Conservation (phyloP, 2,329 filamentous ascomycete species). For the Pyricularia grisea region DNA sequence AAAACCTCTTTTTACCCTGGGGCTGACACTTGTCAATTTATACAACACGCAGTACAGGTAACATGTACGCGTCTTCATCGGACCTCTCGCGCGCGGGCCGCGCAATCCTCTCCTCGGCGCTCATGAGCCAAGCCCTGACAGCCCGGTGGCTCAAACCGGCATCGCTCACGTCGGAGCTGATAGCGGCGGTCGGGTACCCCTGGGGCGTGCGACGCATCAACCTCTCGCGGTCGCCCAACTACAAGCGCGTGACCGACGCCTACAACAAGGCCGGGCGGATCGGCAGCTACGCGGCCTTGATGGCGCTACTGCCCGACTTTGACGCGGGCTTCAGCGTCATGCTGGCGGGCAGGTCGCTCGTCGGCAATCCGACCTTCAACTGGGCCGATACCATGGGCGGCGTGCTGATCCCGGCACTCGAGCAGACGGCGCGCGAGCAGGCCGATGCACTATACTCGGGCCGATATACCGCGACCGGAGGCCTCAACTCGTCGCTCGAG, state of each 20-base stretch:
- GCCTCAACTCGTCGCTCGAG: conserved; percentile 20
- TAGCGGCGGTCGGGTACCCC: conserved; percentile 28
- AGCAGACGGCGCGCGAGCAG: conserved; percentile 18
- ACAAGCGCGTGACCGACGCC: conserved; percentile 8
- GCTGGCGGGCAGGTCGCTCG: conserved; percentile 13
- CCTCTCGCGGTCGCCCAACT: not conserved
- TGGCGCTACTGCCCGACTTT: conserved; percentile 23
- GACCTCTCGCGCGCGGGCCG: conserved; percentile 33
- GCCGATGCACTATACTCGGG: conserved; percentile 18
- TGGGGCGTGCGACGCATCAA: conserved; percentile 32
- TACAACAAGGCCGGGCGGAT: conserved; percentile 19
- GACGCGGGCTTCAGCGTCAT: conserved; percentile 24
- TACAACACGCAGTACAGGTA: conserved; percentile 28
- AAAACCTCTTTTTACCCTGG: too few species aligned
- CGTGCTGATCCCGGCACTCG: conserved; percentile 18
- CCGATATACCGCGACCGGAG: conserved; percentile 12
- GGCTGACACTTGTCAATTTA: not conserved
- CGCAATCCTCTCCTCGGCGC: conserved; percentile 27
- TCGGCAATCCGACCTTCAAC: conserved; percentile 18
- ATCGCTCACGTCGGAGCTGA: conserved; percentile 24
- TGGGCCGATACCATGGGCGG: conserved; percentile 19
- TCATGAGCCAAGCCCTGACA: conserved; percentile 24
- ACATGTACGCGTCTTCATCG: conserved; percentile 31
- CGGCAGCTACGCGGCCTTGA: conserved; percentile 22
- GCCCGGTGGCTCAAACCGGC: conserved; percentile 34